Evolutionary conservation across 2,329 filamentous ascomycete species (phyloP).

Genomic region (Talaromyces islandicus): DNA sequence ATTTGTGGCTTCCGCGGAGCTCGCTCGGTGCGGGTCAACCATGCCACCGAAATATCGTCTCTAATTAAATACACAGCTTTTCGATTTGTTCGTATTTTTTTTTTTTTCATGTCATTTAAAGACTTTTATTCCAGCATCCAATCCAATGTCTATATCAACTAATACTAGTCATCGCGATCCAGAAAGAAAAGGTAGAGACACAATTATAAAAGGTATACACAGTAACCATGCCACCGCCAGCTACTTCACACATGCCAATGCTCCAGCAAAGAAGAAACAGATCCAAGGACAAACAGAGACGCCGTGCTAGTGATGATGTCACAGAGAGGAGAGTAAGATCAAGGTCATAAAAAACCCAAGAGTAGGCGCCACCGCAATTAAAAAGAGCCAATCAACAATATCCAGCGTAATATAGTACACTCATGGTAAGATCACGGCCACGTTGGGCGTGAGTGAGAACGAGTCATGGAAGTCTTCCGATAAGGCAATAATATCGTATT

Average conservation of each 20-base stretch:
- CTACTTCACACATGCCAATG: constrained; percentile 9
- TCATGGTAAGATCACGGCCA: not conserved
- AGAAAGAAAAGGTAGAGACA: not conserved
- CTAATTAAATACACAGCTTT: too few species aligned
- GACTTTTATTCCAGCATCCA: not conserved
- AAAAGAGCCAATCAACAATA: not conserved
- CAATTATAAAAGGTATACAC: not conserved
- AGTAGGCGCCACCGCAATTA: not conserved
- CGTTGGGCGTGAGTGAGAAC: not conserved
- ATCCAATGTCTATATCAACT: not conserved
- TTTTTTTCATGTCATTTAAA: not conserved
- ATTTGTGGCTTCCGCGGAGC: not conserved
- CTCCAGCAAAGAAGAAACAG: constrained; percentile 4
- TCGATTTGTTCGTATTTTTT: not conserved
- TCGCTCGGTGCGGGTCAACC: constrained; percentile 1
- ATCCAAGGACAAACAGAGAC: constrained; percentile 8
- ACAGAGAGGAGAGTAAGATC: constrained; percentile 8
- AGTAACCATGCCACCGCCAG: not conserved
- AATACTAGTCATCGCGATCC: not conserved
- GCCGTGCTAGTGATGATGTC: constrained; percentile 12
- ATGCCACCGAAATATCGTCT: not conserved
- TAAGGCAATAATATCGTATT: not conserved
- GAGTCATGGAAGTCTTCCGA: not conserved
- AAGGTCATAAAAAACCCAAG: not conserved
- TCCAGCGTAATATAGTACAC: constrained; percentile 8